These are phyloP conservation scores for Geranomyces variabilis DNA, from an alignment of 192 early-diverging fungal genomes.

Conservation along the genomic window DNA sequence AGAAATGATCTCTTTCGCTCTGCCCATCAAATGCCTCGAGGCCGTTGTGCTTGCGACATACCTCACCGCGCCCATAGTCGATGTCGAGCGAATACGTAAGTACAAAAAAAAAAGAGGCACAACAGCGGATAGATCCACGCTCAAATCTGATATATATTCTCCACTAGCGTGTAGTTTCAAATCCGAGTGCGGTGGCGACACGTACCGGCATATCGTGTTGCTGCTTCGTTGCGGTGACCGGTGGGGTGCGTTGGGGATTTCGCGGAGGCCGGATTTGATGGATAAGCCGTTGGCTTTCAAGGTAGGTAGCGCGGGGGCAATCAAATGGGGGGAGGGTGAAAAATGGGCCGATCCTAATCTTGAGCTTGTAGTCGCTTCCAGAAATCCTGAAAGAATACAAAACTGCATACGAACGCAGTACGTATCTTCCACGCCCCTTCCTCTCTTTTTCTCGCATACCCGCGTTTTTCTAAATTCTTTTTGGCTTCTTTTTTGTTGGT, in stretches of 20 bases:
- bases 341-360: too few relatives aligned
- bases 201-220: conserved; percentile 53
- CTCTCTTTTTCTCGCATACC: background rate
- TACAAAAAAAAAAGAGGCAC: too few relatives aligned
- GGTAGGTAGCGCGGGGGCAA: conserved; percentile 18
- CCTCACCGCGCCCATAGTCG: conserved; percentile 33
- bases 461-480: too few relatives aligned
- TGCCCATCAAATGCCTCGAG: conserved; percentile 60
- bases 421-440: background rate
- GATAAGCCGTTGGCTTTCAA: conserved; percentile 37
- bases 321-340: background rate
- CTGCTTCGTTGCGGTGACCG: conserved; percentile 32
- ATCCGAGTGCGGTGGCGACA: background rate
- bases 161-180: conserved; percentile 45
- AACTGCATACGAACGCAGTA: conserved; percentile 39
- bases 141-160: background rate
- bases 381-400: conserved; percentile 43
- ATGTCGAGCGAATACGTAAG: conserved; percentile 45
- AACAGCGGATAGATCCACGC: background rate
- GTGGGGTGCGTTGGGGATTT: conserved; percentile 52
- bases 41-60: conserved; percentile 45
- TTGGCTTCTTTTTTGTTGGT: too few relatives aligned
- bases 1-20: conserved; percentile 37
- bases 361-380: conserved; percentile 20
- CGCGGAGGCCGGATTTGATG: conserved; percentile 48